These are phyloP conservation scores for Xanthoceras sorbifolium DNA, from an alignment of 345 rosid genomes.

Conservation along the genomic window DNA sequence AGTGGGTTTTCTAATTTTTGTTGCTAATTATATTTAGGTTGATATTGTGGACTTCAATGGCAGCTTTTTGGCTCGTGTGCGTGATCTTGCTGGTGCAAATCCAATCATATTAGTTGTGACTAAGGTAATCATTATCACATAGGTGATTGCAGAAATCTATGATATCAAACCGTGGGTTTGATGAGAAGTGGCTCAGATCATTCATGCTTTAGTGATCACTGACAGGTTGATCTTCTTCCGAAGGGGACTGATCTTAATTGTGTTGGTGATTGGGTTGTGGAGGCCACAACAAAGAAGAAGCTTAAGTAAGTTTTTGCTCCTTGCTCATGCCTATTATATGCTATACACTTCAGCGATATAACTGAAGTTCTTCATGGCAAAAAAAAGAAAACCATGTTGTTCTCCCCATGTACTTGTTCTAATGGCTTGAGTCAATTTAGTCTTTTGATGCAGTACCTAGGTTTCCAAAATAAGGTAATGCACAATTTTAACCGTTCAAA, in stretches of 20 bases:
- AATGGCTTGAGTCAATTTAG: not conserved
- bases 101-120: slow-evolving; percentile 89
- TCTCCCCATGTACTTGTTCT: not conserved
- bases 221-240: slow-evolving; percentile 88
- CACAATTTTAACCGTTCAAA: not conserved
- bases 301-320: slow-evolving; percentile 64
- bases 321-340: slow-evolving; percentile 4
- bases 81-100: slow-evolving; percentile 91
- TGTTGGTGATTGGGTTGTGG: slow-evolving; percentile 97
- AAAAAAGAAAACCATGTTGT: slow-evolving; percentile 5
- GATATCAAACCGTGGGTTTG: not conserved
- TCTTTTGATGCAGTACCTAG: not conserved
- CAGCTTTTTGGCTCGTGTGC: slow-evolving; percentile 86
- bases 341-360: not conserved
- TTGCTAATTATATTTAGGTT: slow-evolving; percentile 48
- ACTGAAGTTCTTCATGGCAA: too few species aligned
- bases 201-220: slow-evolving; percentile 18
- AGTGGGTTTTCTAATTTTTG: slow-evolving; percentile 11
- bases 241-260: slow-evolving; percentile 91
- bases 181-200: slow-evolving; percentile 4
- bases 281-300: slow-evolving; percentile 74
- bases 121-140: slow-evolving; percentile 48
- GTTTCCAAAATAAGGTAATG: slow-evolving; percentile 1
- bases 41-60: slow-evolving; percentile 97
- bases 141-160: slow-evolving; percentile 8